Evolutionary conservation across 441 rosid genomes (phyloP), one percentile per base, ranked within the genome.

Genomic region (Viola pubescens): DNA sequence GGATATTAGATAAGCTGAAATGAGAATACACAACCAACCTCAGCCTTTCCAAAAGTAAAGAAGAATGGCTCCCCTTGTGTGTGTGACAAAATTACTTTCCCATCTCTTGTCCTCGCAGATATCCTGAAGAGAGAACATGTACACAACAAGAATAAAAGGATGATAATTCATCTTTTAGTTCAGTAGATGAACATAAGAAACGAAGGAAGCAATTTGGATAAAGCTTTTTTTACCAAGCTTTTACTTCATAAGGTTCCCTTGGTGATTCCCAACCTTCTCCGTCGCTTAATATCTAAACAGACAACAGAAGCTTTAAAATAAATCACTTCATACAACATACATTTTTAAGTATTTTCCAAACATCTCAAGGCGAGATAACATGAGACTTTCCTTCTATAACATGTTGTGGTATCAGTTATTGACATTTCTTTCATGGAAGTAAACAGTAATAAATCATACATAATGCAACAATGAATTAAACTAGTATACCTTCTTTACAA

Each of bases 221-320:
- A 55, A 58, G 7, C 52, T 55, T 16, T 19, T 54, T 48, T 57
- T 82, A 94, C 99, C 97, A 62, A 63, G 86, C 91, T 76, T 81
- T 84, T 37, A 90, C 88, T 88, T 94, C 97, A 76, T 88, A 94
- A 38, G 96, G 97, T 71, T 82, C 89, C 76, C 96, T 81, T 19
- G 99, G 99, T 51, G 96, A 70, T 71, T 94, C 97, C 97, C 97
- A 94, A 13, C 99, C 95, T 74, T 88, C 79, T 1, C 99, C 97
- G 67, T 94, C 99, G 39, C 72, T 65, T 62, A 86, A 6, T 55
- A 91, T 82, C 97, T 91, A 68, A 61, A 50, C 74, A 75, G 14
- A 58, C 19, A 63, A 68, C 45, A 48, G 48, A 68, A 13, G 19
- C 19, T 16, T 16, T 16, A 16, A 16, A 16, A 16, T 16, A 16